A percentile compares a stretch with the other conserved stretches of the same genome.
phyloP scores from a whole-genome alignment of 306 rosid species.

The Dalbergia cochinchinensis region DNA sequence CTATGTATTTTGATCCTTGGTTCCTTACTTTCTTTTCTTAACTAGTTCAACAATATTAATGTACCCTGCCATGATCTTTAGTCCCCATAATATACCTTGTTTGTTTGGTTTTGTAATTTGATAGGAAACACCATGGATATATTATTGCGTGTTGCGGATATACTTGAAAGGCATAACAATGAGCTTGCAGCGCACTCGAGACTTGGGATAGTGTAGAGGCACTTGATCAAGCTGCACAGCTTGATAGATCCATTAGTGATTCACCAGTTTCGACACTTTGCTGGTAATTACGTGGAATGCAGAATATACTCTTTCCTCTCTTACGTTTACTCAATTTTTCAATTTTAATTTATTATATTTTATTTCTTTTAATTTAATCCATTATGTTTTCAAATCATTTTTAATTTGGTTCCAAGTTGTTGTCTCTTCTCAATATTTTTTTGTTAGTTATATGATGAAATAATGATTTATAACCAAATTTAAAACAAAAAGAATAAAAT shows the following conservation, averaged over 20 bases:
- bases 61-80: neutral
- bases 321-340: too few relatives aligned
- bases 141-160: constrained; percentile 77
- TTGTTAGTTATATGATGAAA: too few relatives aligned
- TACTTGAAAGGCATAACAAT: constrained; percentile 71
- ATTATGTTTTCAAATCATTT: too few relatives aligned
- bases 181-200: constrained; percentile 79
- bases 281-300: constrained; percentile 53
- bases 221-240: constrained; percentile 66
- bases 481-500: too few relatives aligned
- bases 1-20: constrained; percentile 59
- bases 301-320: too few relatives aligned
- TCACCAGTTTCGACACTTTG: constrained; percentile 73
- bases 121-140: constrained; percentile 72
- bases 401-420: too few relatives aligned
- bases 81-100: neutral
- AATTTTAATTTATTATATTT: too few relatives aligned
- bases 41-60: too few relatives aligned
- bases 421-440: too few relatives aligned
- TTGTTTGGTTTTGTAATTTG: neutral
- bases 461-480: too few relatives aligned
- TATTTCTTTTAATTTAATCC: too few relatives aligned
- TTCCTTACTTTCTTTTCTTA: too few relatives aligned
- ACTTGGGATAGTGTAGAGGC: constrained; percentile 89
- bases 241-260: constrained; percentile 67